Evolutionary conservation across 371 early-diverging fungal species (phyloP).

Genomic region (Chytridiales sp.): DNA sequence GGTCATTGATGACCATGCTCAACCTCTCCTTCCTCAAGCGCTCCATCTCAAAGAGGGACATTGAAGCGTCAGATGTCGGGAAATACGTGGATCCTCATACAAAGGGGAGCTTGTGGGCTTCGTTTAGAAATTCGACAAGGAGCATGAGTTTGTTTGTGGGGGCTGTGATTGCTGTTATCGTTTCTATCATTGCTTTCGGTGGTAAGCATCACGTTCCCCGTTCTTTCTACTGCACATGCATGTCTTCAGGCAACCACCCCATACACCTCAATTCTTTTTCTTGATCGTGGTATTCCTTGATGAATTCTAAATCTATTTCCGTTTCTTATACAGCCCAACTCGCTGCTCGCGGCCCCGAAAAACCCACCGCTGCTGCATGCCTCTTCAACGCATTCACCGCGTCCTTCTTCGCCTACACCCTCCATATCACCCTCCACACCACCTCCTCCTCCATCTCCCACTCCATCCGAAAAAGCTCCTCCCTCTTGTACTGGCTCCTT

Average conservation of each 20-base stretch:
- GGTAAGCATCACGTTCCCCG: not conserved
- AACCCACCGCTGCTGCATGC: not conserved
- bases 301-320: no score
- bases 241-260: not conserved
- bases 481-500: not conserved
- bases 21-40: not conserved
- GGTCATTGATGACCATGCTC: constrained; percentile 1
- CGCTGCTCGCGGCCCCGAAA: constrained; percentile 2
- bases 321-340: not conserved
- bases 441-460: not conserved
- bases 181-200: not conserved
- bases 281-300: no score
- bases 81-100: not conserved
- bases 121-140: not conserved
- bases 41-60: not conserved
- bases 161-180: not conserved
- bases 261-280: not conserved
- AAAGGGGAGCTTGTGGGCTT: not conserved
- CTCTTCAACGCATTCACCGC: not conserved
- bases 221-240: not conserved
- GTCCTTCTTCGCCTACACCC: not conserved
- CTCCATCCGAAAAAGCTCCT: not conserved
- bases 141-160: not conserved
- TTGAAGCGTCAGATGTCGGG: no score
- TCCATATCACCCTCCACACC: not conserved